Base-by-base conservation (phyloP, 2,329 filamentous ascomycete species). In the Elsinoe batatas region DNA sequence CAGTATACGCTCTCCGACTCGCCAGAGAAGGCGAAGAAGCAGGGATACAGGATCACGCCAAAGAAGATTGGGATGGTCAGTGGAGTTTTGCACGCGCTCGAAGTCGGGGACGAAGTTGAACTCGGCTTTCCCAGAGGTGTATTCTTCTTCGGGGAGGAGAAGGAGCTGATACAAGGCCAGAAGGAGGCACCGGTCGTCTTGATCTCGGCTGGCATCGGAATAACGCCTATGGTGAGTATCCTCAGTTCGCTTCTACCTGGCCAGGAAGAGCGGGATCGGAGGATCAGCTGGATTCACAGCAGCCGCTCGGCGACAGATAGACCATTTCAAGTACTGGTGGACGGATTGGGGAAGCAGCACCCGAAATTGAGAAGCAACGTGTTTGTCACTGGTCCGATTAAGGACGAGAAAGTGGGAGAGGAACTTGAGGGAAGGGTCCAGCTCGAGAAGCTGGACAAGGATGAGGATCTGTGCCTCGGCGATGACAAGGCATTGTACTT, bases 1-100 rank as follows among this genome's bases (percentile, higher is more conserved):
- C 86, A 89, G 68, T 90, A 88, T 70, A 87, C 83, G 22, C 75
- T 90, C 58, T 85, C 80, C 63, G 84, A 88, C 60, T 75, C 79
- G 50, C 84, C 82, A 1, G 73, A 74, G 1, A 70, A 76, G 6
- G 75, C 80, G 51, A 73, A 73, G 1, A 70, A 76, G 7, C 75
- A 80, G 50, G 78, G 82, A 68, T 86, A 87, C 69, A 80, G 86
- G 30, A 83, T 89, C 69, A 85, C 79, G 50, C 77, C 90, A 56
- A 88, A 88, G 75, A 79, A 76, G 58, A 84, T 88, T 63, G 85
- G 86, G 22, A 77, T 82, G 58, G 77, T 90, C 15, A 88, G 84
- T 50, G 88, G 87, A 64, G 71, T 85, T 38, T 73, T 90, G 35
- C 81, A 89, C 64, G 79, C 83, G 15, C 78, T 82, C 65, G 70